Base-by-base conservation (phyloP, 2,329 filamentous ascomycete species). In the Sphaceloma murrayae region DNA sequence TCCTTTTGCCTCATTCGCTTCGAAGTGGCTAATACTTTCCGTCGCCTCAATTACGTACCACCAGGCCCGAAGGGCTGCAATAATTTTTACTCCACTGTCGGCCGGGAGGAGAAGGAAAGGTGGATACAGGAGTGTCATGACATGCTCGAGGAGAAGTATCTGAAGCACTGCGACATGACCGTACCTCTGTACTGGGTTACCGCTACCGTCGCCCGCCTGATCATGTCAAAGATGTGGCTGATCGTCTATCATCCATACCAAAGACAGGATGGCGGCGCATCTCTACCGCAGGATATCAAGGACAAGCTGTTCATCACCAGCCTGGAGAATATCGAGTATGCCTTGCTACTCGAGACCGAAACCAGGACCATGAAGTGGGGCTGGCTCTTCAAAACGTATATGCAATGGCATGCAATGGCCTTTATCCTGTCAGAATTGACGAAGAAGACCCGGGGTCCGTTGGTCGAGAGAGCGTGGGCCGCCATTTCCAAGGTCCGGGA, bases 151-250 rank as follows among this genome's bases (percentile, higher is more conserved):
- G 63, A 69, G 10, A 63, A 65, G 36, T 74, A 73, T 42, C 52
- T 74, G 8, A 60, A 62, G 27, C 59, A 72, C 22, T 71, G 68
- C 48, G 74, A 78, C 45, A 70, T 71, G 51, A 66, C 68, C 0
- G 63, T 77, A 1, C 75, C 75, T 5, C 63, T 85, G 1, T 78
- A 78, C 50, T 85, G 80, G 78, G 74, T 82, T 18, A 74, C 74
- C 5, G 78, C 76, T 3, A 82, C 81, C 19, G 69, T 85, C 17
- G 73, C 77, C 2, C 75, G 82, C 7, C 68, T 89, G 22, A 77
- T 88, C 49, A 75, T 87, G 63, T 78, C 79, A 43, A 89, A 87
- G 62, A 77, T 87, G 67, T 85, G 80, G 65, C 69, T 91, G 26
- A 73, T 87, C 48, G 73, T 85, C 2, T 83, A 89, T 54, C 79